Evolutionary conservation across 2,329 filamentous ascomycete species (phyloP).

Genomic region (Hymenoscyphus fructigenus): DNA sequence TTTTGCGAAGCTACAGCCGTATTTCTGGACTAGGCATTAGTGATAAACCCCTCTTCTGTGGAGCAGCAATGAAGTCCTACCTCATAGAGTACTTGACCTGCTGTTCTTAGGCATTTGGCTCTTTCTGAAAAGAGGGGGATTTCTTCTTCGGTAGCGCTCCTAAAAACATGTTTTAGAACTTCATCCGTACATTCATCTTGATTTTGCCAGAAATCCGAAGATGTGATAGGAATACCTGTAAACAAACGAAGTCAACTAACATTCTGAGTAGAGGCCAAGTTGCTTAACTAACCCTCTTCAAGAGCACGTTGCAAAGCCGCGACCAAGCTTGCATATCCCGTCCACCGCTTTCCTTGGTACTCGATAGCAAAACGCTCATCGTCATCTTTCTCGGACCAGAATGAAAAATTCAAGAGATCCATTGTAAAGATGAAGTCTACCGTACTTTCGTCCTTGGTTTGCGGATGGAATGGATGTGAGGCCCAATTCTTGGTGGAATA

Average conservation of each 20-base stretch:
- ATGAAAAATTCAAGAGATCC: slow-evolving; percentile 95
- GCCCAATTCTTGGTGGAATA: slow-evolving; percentile 89
- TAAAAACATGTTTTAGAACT: slow-evolving; percentile 73
- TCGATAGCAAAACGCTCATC: slow-evolving; percentile 79
- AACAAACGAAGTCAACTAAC: slow-evolving; percentile 23
- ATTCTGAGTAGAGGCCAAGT: not conserved
- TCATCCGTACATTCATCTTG: slow-evolving; percentile 75
- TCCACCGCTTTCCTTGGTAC: slow-evolving; percentile 80
- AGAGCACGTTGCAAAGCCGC: slow-evolving; percentile 82
- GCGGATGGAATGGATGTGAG: slow-evolving; percentile 85
- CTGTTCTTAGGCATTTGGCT: slow-evolving; percentile 76
- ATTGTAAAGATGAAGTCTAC: slow-evolving; percentile 95
- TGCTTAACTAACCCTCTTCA: slow-evolving; percentile 66
- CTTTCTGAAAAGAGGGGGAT: slow-evolving; percentile 83
- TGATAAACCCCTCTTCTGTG: not conserved
- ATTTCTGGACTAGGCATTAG: slow-evolving; percentile 54
- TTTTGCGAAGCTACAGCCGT: slow-evolving; percentile 70
- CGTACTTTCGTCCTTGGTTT: slow-evolving; percentile 73
- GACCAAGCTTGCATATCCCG: slow-evolving; percentile 93
- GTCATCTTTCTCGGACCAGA: slow-evolving; percentile 73
- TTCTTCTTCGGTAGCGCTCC: slow-evolving; percentile 80
- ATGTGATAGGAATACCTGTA: slow-evolving; percentile 81
- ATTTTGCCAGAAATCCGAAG: slow-evolving; percentile 80
- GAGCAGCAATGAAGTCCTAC: slow-evolving; percentile 45
- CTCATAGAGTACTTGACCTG: slow-evolving; percentile 75